Conservation (phyloP, 2,329 filamentous ascomycete species). For the Colletotrichum sp. region DNA sequence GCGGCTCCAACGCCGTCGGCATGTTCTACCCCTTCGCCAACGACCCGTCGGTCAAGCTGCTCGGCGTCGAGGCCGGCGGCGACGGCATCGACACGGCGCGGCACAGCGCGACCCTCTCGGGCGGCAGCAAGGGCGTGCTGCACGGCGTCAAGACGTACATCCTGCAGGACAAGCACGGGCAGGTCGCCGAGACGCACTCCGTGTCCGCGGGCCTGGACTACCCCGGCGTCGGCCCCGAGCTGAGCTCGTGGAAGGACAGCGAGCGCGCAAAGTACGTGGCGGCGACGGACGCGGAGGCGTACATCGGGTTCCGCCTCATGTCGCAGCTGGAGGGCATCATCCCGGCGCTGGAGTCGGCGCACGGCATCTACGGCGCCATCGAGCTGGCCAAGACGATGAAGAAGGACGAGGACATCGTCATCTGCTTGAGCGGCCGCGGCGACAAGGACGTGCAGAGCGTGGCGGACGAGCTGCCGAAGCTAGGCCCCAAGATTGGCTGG, state of each 20-base stretch:
- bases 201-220: slow-evolving; percentile 97
- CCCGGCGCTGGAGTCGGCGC: slow-evolving; percentile 90
- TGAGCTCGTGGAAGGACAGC: slow-evolving; percentile 91
- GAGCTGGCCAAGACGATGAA: slow-evolving; percentile 92
- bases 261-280: slow-evolving; percentile 86
- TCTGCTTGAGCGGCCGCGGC: slow-evolving; percentile 90
- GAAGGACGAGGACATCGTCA: slow-evolving; percentile 88
- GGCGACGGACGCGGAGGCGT: slow-evolving; percentile 90
- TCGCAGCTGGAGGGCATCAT: slow-evolving; percentile 95
- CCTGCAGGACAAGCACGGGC: slow-evolving; percentile 88
- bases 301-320: slow-evolving; percentile 84
- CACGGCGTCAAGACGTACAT: slow-evolving; percentile 97
- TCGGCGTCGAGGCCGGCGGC: slow-evolving; percentile 94
- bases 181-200: slow-evolving; percentile 94
- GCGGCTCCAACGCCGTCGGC: slow-evolving; percentile 91
- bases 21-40: slow-evolving; percentile 98
- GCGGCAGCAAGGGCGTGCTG: slow-evolving; percentile 88
- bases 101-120: slow-evolving; percentile 87
- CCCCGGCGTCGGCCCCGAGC: slow-evolving; percentile 92
- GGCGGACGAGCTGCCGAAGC: slow-evolving; percentile 86
- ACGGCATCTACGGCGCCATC: slow-evolving; percentile 88
- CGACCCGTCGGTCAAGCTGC: slow-evolving; percentile 82
- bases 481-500: slow-evolving; percentile 88
- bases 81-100: slow-evolving; percentile 86
- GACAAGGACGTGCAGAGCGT: slow-evolving; percentile 99